Conservation (phyloP, 371 early-diverging fungal species). For the Nematocida sp. region DNA sequence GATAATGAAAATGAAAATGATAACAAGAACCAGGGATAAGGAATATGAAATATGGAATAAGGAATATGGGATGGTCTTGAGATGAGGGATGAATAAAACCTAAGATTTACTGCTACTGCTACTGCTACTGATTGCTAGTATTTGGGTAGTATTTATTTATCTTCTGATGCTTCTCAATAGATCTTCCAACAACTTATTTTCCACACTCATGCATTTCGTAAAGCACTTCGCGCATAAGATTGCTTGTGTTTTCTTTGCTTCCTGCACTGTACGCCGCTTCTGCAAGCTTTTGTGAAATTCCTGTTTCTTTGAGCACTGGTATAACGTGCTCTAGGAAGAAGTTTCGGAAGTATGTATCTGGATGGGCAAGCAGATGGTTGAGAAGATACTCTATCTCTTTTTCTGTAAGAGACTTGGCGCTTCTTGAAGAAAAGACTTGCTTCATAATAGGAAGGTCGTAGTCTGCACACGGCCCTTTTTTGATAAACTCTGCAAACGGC, state of each 20-base stretch:
- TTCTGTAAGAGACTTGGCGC: not conserved
- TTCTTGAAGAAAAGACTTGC: not conserved
- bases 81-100: too few relatives aligned
- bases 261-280: constrained; percentile 29
- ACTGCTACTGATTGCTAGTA: too few relatives aligned
- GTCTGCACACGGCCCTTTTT: constrained; percentile 24
- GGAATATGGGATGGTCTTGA: too few relatives aligned
- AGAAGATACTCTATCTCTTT: constrained; percentile 13
- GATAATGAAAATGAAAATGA: too few relatives aligned
- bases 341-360: constrained; percentile 32
- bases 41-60: too few relatives aligned
- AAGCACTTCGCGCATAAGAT: constrained; percentile 4
- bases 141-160: too few relatives aligned
- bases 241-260: not conserved
- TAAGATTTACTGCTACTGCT: too few relatives aligned
- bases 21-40: too few relatives aligned
- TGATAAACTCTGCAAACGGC: constrained; percentile 15
- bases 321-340: constrained; percentile 18
- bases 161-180: not conserved
- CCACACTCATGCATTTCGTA: constrained; percentile 2
- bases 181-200: not conserved
- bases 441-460: constrained; percentile 16
- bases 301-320: constrained; percentile 1
- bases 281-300: not conserved
- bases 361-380: not conserved